phyloP scores from a whole-genome alignment of 2,329 filamentous ascomycete genomes.

The Clarireedia monteithiana region DNA sequence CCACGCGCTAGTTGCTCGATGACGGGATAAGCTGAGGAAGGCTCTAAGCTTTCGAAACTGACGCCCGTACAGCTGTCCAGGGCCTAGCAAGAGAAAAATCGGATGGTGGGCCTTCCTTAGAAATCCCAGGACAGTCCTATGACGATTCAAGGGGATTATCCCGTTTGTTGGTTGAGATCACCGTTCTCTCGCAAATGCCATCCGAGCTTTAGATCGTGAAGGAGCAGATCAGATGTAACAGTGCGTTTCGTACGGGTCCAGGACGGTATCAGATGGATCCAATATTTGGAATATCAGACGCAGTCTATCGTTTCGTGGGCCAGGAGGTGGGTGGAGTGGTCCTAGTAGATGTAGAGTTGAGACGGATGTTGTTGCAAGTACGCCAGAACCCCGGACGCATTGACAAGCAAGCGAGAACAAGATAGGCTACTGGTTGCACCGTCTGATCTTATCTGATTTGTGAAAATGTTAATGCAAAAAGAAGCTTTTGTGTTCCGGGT shows the following conservation, averaged over 20 bases:
- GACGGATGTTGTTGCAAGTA: conserved; percentile 6
- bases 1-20: background rate
- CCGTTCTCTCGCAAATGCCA: conserved; percentile 28
- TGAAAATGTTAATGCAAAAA: background rate
- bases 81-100: conserved; percentile 10
- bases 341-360: conserved; percentile 1
- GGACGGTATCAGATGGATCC: conserved; percentile 1
- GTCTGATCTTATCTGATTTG: conserved; percentile 2
- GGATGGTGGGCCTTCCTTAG: conserved; percentile 22
- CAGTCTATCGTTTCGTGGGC: conserved; percentile 38
- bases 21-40: background rate
- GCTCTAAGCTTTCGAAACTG: conserved; percentile 6
- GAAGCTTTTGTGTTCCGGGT: background rate
- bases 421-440: background rate
- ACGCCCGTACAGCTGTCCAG: conserved; percentile 20
- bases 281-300: conserved; percentile 35
- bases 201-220: conserved; percentile 15
- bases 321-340: background rate
- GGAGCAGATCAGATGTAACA: conserved; percentile 36
- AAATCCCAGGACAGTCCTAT: conserved; percentile 11
- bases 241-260: conserved; percentile 32
- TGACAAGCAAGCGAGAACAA: background rate
- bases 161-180: conserved; percentile 8
- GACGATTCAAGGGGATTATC: background rate
- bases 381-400: conserved; percentile 10